phyloP scores from a whole-genome alignment of 805 yeast species.

The Torulaspora quercuum region DNA sequence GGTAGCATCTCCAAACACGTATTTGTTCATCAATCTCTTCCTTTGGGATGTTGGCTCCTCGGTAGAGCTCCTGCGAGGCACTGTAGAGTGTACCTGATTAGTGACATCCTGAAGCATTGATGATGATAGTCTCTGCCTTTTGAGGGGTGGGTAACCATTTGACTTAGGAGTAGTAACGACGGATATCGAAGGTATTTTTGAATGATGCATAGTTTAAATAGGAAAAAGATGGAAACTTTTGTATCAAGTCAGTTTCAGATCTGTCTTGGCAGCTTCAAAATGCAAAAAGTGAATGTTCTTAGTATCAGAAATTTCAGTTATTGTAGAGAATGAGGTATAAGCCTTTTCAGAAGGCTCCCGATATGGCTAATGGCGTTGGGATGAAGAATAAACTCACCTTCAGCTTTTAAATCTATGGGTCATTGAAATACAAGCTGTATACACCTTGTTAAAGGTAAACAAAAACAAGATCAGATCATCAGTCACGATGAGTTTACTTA shows the following conservation, averaged over 20 bases:
- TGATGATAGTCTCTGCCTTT: slow-evolving; percentile 16
- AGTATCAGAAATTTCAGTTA: too few species aligned
- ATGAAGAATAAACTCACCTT: too few species aligned
- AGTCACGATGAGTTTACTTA: too few species aligned
- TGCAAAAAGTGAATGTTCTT: too few species aligned
- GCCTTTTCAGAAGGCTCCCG: too few species aligned
- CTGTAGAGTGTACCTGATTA: slow-evolving; percentile 15
- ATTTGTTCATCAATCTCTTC: slow-evolving; percentile 25
- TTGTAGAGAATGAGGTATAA: too few species aligned
- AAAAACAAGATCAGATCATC: too few species aligned
- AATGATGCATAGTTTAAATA: slow-evolving; percentile 13
- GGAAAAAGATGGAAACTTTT: background rate
- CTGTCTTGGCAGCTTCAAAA: too few species aligned
- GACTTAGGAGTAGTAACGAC: slow-evolving; percentile 2
- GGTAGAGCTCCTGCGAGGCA: slow-evolving; percentile 9
- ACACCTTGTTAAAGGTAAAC: too few species aligned
- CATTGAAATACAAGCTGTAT: too few species aligned
- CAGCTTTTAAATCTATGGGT: too few species aligned
- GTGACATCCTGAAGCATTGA: slow-evolving; percentile 23
- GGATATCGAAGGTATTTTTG: slow-evolving; percentile 22
- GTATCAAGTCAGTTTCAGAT: slow-evolving; percentile 13
- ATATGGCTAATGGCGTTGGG: too few species aligned
- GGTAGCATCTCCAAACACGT: slow-evolving; percentile 33
- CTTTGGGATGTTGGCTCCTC: slow-evolving; percentile 15
- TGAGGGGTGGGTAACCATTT: slow-evolving; percentile 7